Evolutionary conservation across 768 basidiomycete species (phyloP).

Genomic region (Pisolithus tinctorius): DNA sequence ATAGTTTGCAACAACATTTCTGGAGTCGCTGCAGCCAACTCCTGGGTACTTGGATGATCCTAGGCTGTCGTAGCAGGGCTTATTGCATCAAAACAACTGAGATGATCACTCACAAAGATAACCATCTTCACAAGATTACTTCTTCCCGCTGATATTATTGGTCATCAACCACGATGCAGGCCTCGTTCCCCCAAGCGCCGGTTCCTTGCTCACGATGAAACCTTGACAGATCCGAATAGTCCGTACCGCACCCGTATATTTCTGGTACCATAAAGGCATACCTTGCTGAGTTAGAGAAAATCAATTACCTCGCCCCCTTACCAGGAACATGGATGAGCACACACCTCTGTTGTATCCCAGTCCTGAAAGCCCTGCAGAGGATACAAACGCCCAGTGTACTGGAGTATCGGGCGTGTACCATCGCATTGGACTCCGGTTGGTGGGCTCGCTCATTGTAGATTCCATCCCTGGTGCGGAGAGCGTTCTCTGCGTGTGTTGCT

Average conservation of each 20-base stretch:
- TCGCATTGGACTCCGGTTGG: slow-evolving; percentile 27
- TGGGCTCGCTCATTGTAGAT: slow-evolving; percentile 45
- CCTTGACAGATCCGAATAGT: slow-evolving; percentile 3
- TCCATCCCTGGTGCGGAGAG: slow-evolving; percentile 47
- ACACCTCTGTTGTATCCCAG: slow-evolving; percentile 25
- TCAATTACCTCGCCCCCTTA: background rate
- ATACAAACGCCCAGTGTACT: slow-evolving; percentile 1
- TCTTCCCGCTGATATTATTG: background rate
- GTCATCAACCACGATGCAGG: slow-evolving; percentile 24
- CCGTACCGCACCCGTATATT: slow-evolving; percentile 6
- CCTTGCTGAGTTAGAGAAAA: background rate
- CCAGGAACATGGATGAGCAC: slow-evolving; percentile 21
- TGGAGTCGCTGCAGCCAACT: too few species aligned
- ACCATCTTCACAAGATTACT: background rate
- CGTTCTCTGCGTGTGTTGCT: background rate
- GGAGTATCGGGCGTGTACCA: slow-evolving; percentile 24
- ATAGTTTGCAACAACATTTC: too few species aligned
- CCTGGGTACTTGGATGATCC: too few species aligned
- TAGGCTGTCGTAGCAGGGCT: too few species aligned
- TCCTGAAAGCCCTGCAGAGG: slow-evolving; percentile 3
- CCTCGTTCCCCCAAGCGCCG: slow-evolving; percentile 12
- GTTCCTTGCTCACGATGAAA: background rate
- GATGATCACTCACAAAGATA: background rate
- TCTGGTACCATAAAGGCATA: slow-evolving; percentile 13
- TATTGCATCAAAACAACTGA: background rate